A percentile compares a stretch with the other conserved stretches of the same genome.
These are phyloP conservation scores for Acorus gramineus DNA, from an alignment of 106 monocot species.

Conservation along the genomic window DNA sequence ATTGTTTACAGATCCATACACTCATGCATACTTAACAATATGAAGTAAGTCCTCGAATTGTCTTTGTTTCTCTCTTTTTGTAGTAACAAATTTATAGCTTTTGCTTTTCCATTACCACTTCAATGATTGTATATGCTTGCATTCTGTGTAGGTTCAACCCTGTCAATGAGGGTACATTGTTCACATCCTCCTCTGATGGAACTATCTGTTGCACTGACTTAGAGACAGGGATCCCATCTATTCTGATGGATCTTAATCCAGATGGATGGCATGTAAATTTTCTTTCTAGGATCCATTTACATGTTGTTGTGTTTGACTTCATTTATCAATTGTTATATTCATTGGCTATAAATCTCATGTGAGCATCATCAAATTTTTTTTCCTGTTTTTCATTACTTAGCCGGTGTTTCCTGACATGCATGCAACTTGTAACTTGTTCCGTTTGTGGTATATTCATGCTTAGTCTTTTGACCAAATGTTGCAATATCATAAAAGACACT, in stretches of 20 bases:
- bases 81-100: not conserved
- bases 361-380: no score
- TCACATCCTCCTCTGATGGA: slow-evolving; percentile 90
- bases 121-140: not conserved
- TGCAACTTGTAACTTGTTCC: no score
- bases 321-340: no score
- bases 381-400: no score
- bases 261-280: slow-evolving; percentile 84
- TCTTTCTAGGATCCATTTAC: not conserved
- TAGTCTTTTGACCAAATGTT: no score
- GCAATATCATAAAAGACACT: no score
- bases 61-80: not conserved
- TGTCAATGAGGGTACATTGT: slow-evolving; percentile 47
- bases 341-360: no score
- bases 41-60: slow-evolving; percentile 50
- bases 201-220: slow-evolving; percentile 68
- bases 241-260: slow-evolving; percentile 77
- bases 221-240: slow-evolving; percentile 56
- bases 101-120: not conserved
- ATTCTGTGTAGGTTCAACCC: slow-evolving; percentile 46
- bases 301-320: no score
- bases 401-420: no score
- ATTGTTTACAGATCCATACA: slow-evolving; percentile 67
- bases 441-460: no score
- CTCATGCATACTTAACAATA: slow-evolving; percentile 85